A percentile compares a stretch with the other conserved stretches of the same genome.
Conservation (phyloP, 345 rosid genomes). For the Triadica sebifera region DNA sequence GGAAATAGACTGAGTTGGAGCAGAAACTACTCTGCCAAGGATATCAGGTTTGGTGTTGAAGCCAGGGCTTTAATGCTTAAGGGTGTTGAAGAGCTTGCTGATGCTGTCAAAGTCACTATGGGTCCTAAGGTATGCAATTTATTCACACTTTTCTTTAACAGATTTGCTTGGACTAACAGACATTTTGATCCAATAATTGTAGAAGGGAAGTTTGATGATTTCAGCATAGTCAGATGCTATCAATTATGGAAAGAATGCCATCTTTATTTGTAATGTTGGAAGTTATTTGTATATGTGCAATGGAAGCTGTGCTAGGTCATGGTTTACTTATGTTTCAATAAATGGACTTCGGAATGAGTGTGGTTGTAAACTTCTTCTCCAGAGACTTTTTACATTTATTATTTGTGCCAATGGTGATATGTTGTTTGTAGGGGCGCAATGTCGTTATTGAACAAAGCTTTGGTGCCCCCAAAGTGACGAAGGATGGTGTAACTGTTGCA, state of each 20-base stretch:
- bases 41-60: conserved; percentile 80
- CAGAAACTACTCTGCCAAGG: conserved; percentile 90
- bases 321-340: not conserved
- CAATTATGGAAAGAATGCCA: too few species aligned
- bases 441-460: conserved; percentile 94
- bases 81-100: conserved; percentile 96
- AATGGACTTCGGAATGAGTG: not conserved
- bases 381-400: not conserved
- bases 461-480: conserved; percentile 96
- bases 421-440: conserved; percentile 66
- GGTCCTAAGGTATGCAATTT: conserved; percentile 76
- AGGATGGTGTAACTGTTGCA: conserved; percentile 98
- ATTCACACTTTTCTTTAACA: not conserved
- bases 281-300: too few species aligned
- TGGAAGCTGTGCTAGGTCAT: too few species aligned
- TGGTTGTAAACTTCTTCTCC: not conserved
- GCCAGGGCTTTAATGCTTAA: conserved; percentile 87
- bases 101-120: conserved; percentile 92
- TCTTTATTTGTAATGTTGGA: too few species aligned
- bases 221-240: too few species aligned
- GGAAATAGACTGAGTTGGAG: conserved; percentile 67
- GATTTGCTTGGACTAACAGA: not conserved
- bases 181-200: not conserved
- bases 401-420: not conserved
- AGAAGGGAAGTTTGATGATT: too few species aligned